These are phyloP conservation scores for Paraleonurus japonicus DNA, from an alignment of 257 asterid species.

Conservation along the genomic window DNA sequence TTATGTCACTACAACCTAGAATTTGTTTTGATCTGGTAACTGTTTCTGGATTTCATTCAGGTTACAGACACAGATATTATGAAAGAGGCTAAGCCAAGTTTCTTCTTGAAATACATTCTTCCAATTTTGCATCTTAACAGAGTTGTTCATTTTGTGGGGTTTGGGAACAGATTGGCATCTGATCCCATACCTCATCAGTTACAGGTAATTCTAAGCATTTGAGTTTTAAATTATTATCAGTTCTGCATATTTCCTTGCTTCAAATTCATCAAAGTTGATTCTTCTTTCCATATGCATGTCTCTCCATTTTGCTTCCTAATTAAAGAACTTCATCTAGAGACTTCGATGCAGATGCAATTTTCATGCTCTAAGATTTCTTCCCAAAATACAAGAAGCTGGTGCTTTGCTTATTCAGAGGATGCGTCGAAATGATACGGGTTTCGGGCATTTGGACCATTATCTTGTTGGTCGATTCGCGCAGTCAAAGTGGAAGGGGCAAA, in stretches of 20 bases:
- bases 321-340: constrained; percentile 83
- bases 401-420: constrained; percentile 79
- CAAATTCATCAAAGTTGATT: constrained; percentile 18
- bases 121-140: constrained; percentile 79
- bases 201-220: constrained; percentile 61
- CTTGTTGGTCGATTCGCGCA: constrained; percentile 82
- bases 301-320: constrained; percentile 63
- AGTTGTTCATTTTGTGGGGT: constrained; percentile 96
- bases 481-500: constrained; percentile 46
- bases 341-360: constrained; percentile 99
- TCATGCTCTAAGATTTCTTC: constrained; percentile 86
- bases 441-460: constrained; percentile 79
- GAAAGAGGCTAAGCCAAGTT: constrained; percentile 97
- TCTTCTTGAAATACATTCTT: constrained; percentile 77
- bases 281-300: constrained; percentile 21
- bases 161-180: constrained; percentile 98
- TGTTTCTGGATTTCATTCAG: constrained; percentile 45
- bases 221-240: constrained; percentile 18
- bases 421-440: constrained; percentile 76
- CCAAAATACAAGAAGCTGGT: constrained; percentile 88
- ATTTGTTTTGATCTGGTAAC: constrained; percentile 18
- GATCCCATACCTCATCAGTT: constrained; percentile 78
- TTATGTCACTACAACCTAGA: background rate
- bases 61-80: constrained; percentile 73
- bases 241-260: constrained; percentile 7